Evolutionary conservation across 2,329 filamentous ascomycete genomes (phyloP), one percentile per base, ranked within the genome.

Genomic region (Passalora sequoiae): DNA sequence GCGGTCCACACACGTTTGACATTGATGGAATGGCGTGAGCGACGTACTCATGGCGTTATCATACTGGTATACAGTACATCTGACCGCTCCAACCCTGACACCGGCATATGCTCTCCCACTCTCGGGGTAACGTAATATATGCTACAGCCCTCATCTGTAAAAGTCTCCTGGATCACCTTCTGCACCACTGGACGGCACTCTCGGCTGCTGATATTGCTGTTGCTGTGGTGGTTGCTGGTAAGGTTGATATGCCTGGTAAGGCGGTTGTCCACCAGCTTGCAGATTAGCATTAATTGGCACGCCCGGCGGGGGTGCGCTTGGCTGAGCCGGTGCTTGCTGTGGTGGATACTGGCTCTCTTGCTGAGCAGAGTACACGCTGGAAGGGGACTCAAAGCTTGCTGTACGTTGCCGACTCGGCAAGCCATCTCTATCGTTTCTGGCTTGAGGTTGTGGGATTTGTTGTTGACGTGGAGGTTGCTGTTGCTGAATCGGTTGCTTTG

Each of bases 121-220:
- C 15, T 17, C n/a, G n/a, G 31, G n/a, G 38, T 24, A 40, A 15
- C 15, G 7, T 49, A 17, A 37, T 42, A 39, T 43, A 49, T 36
- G 40, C 43, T 35, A 7, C 9, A 19, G 6, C 17, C 38, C 40
- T 53, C 30, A 64, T 40, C 63, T 49, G 51, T 64, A 65, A 43
- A 58, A 65, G 38, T 63, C 62, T 19, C 59, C 60, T 32, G 60
- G 60, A 56, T 66, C 63, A 32, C 48, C 58, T n/a, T 51, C 51
- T 28, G 46, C 44, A 16, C 53, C 49, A n/a, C 51, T 43, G 19
- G 48, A 46, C 4, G 43, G 43, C 36, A 46, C 31, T 25, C 45
- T 37, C 36, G 48, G 55, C 48, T 43, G 50, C 35, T 25, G 40
- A 45, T 50, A 40, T 32, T 47, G 52, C 44, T 50, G 55, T 43